These are phyloP conservation scores for Nothophoma quercina DNA, from an alignment of 2,329 filamentous ascomycete genomes.

Conservation along the genomic window DNA sequence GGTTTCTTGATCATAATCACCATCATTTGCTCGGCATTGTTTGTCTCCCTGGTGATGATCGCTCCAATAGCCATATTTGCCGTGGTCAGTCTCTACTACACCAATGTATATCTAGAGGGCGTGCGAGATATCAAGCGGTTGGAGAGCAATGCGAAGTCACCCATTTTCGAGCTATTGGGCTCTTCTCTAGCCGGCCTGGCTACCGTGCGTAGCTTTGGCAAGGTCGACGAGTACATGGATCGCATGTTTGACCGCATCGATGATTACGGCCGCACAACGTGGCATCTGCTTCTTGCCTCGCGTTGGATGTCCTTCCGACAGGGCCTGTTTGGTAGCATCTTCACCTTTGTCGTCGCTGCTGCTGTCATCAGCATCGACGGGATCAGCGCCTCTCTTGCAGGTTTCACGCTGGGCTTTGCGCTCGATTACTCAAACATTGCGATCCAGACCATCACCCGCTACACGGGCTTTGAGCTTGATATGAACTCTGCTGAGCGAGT, in stretches of 20 bases:
- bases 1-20: neutral
- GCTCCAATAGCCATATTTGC: too few relatives aligned
- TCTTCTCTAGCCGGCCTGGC: constrained; percentile 74
- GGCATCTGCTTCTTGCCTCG: constrained; percentile 75
- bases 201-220: constrained; percentile 79
- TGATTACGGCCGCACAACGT: constrained; percentile 69
- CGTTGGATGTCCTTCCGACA: constrained; percentile 80
- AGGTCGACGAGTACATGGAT: constrained; percentile 67
- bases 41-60: neutral
- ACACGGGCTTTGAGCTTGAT: constrained; percentile 70
- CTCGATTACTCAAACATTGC: constrained; percentile 72
- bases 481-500: constrained; percentile 83
- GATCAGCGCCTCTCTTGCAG: constrained; percentile 74
- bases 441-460: constrained; percentile 71
- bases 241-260: constrained; percentile 74
- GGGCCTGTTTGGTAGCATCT: constrained; percentile 70
- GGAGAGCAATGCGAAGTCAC: constrained; percentile 78
- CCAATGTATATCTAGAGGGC: constrained; percentile 66
- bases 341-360: constrained; percentile 70
- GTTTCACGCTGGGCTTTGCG: constrained; percentile 77
- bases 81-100: too few relatives aligned
- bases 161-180: constrained; percentile 81
- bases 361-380: constrained; percentile 59
- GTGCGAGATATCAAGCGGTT: constrained; percentile 79
- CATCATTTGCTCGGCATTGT: neutral